These are phyloP conservation scores for Pouteria glomerata DNA, from an alignment of 148 eudicot genomes.

Conservation along the genomic window DNA sequence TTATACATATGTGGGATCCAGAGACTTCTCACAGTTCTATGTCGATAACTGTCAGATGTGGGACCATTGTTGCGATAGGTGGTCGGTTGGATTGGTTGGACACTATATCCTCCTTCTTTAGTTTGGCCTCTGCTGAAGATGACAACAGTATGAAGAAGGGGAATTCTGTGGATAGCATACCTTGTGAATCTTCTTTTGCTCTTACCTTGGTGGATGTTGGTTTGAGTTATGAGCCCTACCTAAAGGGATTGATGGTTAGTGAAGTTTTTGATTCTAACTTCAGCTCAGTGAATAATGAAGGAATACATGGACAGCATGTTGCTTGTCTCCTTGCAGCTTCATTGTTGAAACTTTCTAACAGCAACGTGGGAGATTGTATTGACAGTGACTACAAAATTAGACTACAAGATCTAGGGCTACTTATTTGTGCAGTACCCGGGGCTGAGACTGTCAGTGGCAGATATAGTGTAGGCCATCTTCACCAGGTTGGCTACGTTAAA, in stretches of 20 bases:
- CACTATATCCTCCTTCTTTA: slow-evolving; percentile 56
- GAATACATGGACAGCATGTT: slow-evolving; percentile 31
- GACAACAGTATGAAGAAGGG: slow-evolving; percentile 22
- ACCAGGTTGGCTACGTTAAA: slow-evolving; percentile 65
- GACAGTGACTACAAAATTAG: slow-evolving; percentile 48
- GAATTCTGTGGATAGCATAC: slow-evolving; percentile 17
- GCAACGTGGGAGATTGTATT: slow-evolving; percentile 26
- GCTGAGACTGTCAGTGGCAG: slow-evolving; percentile 25
- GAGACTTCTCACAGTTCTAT: slow-evolving; percentile 38
- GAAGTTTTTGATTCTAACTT: slow-evolving; percentile 24
- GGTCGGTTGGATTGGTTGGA: slow-evolving; percentile 94
- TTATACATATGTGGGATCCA: slow-evolving; percentile 62
- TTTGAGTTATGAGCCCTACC: slow-evolving; percentile 85
- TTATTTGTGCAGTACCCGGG: slow-evolving; percentile 43
- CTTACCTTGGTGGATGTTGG: slow-evolving; percentile 71
- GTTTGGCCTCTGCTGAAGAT: slow-evolving; percentile 49
- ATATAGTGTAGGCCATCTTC: slow-evolving; percentile 51
- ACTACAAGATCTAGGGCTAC: slow-evolving; percentile 73
- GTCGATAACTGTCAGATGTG: slow-evolving; percentile 63
- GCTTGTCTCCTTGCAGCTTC: slow-evolving; percentile 80
- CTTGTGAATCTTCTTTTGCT: slow-evolving; percentile 49
- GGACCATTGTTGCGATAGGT: slow-evolving; percentile 71
- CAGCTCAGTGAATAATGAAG: slow-evolving; percentile 26
- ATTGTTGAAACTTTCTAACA: slow-evolving; percentile 56
- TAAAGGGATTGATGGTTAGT: slow-evolving; percentile 17